Base-by-base conservation (phyloP, 192 early-diverging fungal species). In the Coemansia sp. region DNA sequence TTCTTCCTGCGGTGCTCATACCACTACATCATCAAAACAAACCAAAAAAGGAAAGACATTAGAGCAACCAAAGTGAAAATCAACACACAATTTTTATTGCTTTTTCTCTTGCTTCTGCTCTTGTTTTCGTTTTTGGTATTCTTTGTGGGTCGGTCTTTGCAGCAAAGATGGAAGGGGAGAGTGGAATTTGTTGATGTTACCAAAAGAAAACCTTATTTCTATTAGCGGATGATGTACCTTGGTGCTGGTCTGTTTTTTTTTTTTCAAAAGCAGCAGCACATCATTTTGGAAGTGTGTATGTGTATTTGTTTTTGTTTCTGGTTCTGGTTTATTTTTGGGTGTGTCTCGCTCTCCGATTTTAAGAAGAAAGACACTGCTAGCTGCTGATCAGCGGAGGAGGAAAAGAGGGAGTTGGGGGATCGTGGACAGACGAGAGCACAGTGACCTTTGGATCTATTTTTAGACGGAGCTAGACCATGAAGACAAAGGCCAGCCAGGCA, bases 1-100 rank as follows among this genome's bases (percentile, higher is more conserved):
- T 25, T 25, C 25, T 25, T 25, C 25, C 2, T 25, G 25, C 25
- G 1, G 25, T 13, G 57, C 57, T 59, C 38, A 38, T 41, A 54
- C 43, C 12, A 55, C 39, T 64, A 20, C 16, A 42, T 16, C 32
- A 20, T 43, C 46, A 63, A 68, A 62, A 59, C 53, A 69, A 65
- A 68, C 54, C 20, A 56, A 16, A 40, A 13, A 25, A 25, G 25
- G 25, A 25, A 25, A 25, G 25, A 25, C 25, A 25, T 25, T 25
- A 25, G 25, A 25, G 25, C 25, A 25, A 2, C 25, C 25, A 25
- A 25, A 25, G 2, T 25, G 57, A 59, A 59, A 59, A 40, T 41
- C 37, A 59, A 59, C 13, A 13, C 4, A 39, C 37, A 58, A 20
- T 20, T 37, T 56, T 56, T 11, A 39, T 57, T 37, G 46, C n/a